A percentile compares a stretch with the other conserved stretches of the same genome.
Conservation (phyloP, 257 asterid genomes). For the Phtheirospermum japonicum region DNA sequence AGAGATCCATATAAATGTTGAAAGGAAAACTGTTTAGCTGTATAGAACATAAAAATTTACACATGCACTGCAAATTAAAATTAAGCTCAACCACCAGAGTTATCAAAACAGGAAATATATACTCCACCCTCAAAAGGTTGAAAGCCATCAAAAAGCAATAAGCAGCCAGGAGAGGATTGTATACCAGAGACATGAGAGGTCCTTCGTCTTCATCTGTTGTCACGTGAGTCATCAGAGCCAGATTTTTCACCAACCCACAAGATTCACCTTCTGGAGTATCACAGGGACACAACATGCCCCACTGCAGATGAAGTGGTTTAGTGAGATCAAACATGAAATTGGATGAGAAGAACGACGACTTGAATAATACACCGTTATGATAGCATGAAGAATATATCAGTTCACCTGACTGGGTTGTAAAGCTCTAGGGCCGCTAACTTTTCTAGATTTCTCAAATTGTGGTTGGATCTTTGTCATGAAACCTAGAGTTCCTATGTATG, state of each 20-base stretch:
- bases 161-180: constrained; percentile 20
- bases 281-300: constrained; percentile 99
- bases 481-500: constrained; percentile 83
- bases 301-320: constrained; percentile 48
- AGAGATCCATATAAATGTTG: too few relatives aligned
- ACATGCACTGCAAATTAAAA: too few relatives aligned
- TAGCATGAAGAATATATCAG: constrained; percentile 16
- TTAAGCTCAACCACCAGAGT: too few relatives aligned
- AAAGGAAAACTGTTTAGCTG: too few relatives aligned
- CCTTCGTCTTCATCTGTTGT: constrained; percentile 93
- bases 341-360: constrained; percentile 1
- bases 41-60: too few relatives aligned
- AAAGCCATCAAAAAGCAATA: background rate
- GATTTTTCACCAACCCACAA: constrained; percentile 95
- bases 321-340: constrained; percentile 17
- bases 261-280: constrained; percentile 99
- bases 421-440: constrained; percentile 99
- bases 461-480: constrained; percentile 85
- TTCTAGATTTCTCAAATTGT: constrained; percentile 91
- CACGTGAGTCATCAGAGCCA: constrained; percentile 97
- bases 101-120: too few relatives aligned
- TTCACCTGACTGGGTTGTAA: constrained; percentile 95
- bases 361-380: background rate
- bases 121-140: too few relatives aligned
- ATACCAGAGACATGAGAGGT: constrained; percentile 84